Base-by-base conservation (phyloP, 2,329 filamentous ascomycete species). In the Kalmusia sp. region DNA sequence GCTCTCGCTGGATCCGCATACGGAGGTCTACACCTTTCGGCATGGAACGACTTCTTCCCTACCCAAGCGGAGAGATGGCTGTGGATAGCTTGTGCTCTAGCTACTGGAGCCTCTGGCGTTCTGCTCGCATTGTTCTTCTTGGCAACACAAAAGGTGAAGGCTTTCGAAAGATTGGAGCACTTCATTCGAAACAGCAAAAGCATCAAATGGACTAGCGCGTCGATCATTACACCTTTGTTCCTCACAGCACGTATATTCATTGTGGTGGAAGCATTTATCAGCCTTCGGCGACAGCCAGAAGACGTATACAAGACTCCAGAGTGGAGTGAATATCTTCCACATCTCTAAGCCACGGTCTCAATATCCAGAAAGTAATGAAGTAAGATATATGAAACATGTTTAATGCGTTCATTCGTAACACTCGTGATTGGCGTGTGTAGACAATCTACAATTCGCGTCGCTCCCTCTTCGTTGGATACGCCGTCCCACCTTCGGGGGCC, bases 41-140 rank as follows among this genome's bases (percentile, higher is more conserved):
- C 67, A 2, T 72, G 67, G 68, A 59, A 68, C 47, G 61, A 64
- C 21, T 59, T 48, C 38, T 72, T 71, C 21, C 66, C 69, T 11
- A 61, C 64, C 0, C 15, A 30, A 2, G 41, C 49, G 0, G 68
- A 72, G 53, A 52, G 54, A 3, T 57, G 54, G 43, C 46, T 71
- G 11, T 72, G 69, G 69, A 63, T 65, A 11, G 37, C 51, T 4
- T 62, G 63, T 30, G 56, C 67, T 3, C 35, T 65, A 4, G 61
- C 62, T 5, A 65, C 68, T 11, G 60, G 55, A 1, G 59, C 62
- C 9, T 65, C 64, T 3, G 67, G 67, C 6, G 45, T 64, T 4
- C 39, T 69, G 3, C 62, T 67, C 40, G 58, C 59, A n/a, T 44
- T 64, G 9, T 60, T 68, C 38, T 61, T 67, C 48, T 38, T 68